Evolutionary conservation across 768 basidiomycete species (phyloP), one percentile per base, ranked within the genome.

Genomic region (Strobilomyces dryophilus): DNA sequence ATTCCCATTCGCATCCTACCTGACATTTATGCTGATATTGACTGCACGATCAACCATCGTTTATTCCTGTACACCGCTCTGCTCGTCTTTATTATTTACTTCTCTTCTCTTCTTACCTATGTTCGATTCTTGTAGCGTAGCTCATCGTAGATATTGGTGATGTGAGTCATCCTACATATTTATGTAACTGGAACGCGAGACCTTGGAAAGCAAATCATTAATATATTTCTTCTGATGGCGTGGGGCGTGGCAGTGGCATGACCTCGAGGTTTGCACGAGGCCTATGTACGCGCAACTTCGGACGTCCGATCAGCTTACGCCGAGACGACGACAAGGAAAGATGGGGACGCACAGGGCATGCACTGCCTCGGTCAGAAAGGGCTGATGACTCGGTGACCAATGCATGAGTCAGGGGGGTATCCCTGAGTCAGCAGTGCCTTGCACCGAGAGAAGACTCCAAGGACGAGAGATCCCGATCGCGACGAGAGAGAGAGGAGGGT

Each of bases 81-180:
- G 29, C 29, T 34, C 39, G 15, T 52, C 48, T 54, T 53, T 61
- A 58, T 61, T 63, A 46, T 54, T 52, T 27, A 47, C 47, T 47
- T 52, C 15, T 26, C 42, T 24, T 24, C 24, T 24, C 24, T 35
- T 24, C 24, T 35, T 45, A n/a, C 39, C 44, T 58, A 27, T 63
- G 59, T 57, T 51, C 36, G 48, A 64, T 49, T 59, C 65, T 60
- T 67, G 64, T 66, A 66, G 64, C 66, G 63, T 66, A 66, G 52
- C 63, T 47, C 63, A 54, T 49, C 60, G 54, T 65, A 67, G 66
- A 67, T 63, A 64, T 55, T 58, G 62, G 39, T 55, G 55, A 65
- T 52, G 49, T 47, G 52, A 36, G 53, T 56, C 60, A 48, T 34
- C 49, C 45, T 48, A 57, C 51, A 31, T 66, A 66, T 67, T 70